These are phyloP conservation scores for Suillus lakei DNA, from an alignment of 768 basidiomycete species.

Conservation along the genomic window DNA sequence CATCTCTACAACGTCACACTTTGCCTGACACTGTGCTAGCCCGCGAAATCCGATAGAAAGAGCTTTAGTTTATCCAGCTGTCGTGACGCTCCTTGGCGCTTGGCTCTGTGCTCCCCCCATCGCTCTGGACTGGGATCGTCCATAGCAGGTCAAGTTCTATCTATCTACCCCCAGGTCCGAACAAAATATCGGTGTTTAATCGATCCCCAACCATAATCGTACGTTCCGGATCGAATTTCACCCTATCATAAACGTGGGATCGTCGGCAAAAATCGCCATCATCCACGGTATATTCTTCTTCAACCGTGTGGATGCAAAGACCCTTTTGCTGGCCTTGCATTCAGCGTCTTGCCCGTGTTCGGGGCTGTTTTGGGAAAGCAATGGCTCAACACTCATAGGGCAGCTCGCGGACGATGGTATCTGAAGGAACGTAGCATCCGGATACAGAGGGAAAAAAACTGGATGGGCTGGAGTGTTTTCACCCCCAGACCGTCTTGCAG, in stretches of 20 bases:
- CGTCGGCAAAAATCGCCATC: no score
- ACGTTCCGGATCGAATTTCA: conserved; percentile 81
- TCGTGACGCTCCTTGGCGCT: conserved; percentile 72
- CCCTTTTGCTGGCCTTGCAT: conserved; percentile 17
- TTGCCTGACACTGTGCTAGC: conserved; percentile 35
- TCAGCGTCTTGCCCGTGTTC: conserved; percentile 16
- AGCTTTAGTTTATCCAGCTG: conserved; percentile 76
- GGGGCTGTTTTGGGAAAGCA: no score
- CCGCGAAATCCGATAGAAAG: conserved; percentile 72
- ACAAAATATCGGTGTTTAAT: conserved; percentile 93
- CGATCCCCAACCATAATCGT: conserved; percentile 98
- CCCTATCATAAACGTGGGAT: conserved; percentile 57
- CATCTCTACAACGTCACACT: neutral
- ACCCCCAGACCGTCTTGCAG: conserved; percentile 1
- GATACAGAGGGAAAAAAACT: no score
- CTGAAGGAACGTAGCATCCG: no score
- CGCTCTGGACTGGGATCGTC: no score
- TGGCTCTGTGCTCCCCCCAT: conserved; percentile 67
- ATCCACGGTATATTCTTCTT: conserved; percentile 9
- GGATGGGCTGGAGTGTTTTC: conserved; percentile 13
- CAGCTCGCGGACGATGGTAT: no score
- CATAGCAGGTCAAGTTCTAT: no score
- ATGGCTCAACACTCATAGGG: neutral
- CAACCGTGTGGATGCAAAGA: conserved; percentile 9
- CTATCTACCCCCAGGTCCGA: conserved; percentile 76